Evolutionary conservation across 225 moss, liverwort and hornwort genomes (phyloP).

Genomic region (Asterella californica): DNA sequence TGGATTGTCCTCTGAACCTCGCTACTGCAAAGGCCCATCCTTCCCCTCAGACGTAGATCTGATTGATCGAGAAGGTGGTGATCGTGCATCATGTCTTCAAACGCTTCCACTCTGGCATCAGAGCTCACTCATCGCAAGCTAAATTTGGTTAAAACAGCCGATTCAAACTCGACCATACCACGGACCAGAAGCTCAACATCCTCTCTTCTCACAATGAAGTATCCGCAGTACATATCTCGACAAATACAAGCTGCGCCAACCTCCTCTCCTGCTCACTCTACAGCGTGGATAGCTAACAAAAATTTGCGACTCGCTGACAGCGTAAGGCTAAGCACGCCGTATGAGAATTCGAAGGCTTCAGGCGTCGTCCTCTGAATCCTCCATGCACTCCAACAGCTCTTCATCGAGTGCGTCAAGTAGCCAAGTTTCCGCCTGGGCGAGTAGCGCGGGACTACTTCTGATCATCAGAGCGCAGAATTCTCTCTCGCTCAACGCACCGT

Average conservation of each 20-base stretch:
- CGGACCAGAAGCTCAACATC: no score
- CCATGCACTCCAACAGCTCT: conserved; percentile 33
- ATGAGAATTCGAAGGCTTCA: background rate
- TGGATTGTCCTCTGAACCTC: no score
- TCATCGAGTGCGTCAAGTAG: conserved; percentile 32
- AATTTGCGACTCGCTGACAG: background rate
- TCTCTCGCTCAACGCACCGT: conserved; percentile 34
- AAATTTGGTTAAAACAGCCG: no score
- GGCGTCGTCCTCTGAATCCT: conserved; percentile 16
- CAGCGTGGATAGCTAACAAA: background rate
- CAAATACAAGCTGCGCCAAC: background rate
- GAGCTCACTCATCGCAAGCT: no score
- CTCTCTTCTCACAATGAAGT: no score
- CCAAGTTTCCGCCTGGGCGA: conserved; percentile 28
- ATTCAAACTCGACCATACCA: no score
- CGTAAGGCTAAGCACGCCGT: background rate
- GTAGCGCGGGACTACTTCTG: conserved; percentile 35
- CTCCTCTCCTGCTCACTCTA: background rate
- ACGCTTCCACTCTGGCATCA: no score
- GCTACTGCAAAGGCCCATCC: no score
- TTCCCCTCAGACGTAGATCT: no score
- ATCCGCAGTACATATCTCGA: no score
- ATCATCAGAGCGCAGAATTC: conserved; percentile 41
- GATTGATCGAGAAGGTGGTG: no score
- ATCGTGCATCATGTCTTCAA: no score